These are phyloP conservation scores for Skeletonema grethae DNA, from an alignment of 108 stramenopile species.

Conservation along the genomic window DNA sequence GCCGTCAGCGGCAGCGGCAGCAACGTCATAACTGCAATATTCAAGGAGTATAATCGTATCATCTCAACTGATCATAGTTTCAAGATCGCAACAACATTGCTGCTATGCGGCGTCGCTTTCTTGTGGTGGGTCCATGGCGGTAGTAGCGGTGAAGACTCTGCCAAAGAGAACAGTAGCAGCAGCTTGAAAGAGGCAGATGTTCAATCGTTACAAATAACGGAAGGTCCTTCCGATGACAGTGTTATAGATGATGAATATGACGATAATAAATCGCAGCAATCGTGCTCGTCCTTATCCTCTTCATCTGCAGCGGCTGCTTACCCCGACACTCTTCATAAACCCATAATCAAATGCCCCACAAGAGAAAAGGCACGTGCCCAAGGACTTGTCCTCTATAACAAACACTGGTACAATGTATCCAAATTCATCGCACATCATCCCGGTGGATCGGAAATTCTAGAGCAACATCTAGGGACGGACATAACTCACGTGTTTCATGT, in stretches of 20 bases:
- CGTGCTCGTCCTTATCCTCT: neutral
- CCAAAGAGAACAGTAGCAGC: neutral
- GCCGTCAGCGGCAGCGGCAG: neutral
- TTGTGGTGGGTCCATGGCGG: neutral
- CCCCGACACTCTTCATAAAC: neutral
- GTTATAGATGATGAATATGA: neutral
- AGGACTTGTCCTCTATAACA: slow-evolving; percentile 22
- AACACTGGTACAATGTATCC: slow-evolving; percentile 26
- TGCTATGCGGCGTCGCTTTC: neutral
- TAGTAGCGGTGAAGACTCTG: neutral
- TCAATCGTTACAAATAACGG: neutral
- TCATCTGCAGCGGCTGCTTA: neutral
- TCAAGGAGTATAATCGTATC: neutral
- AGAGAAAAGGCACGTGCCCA: slow-evolving; percentile 23
- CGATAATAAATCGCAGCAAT: neutral
- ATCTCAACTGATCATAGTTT: neutral
- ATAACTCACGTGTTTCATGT: slow-evolving; percentile 25
- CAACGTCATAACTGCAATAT: neutral
- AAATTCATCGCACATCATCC: slow-evolving; percentile 37
- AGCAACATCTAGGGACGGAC: slow-evolving; percentile 30
- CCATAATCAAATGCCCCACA: slow-evolving; percentile 10
- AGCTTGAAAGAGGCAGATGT: neutral
- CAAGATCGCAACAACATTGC: neutral
- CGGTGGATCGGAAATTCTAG: slow-evolving; percentile 19
- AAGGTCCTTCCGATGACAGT: neutral